Evolutionary conservation across 305 asterid genomes (phyloP).

Genomic region (Fraxinus sp.): DNA sequence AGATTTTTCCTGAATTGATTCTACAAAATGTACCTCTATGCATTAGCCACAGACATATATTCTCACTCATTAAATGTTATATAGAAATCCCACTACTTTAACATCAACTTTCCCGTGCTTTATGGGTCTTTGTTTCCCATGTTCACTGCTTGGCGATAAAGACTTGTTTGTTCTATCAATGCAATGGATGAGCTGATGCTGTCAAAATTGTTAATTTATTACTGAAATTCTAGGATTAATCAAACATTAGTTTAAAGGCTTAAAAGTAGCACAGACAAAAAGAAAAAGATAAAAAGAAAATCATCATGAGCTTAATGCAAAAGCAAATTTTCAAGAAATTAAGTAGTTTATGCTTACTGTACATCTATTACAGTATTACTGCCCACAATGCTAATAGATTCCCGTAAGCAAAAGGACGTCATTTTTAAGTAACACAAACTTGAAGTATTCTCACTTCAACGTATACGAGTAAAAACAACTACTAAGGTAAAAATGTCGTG

Average conservation of each 20-base stretch:
- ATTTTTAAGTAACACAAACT: not conserved
- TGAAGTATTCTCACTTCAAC: not conserved
- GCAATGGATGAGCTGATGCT: constrained; percentile 25
- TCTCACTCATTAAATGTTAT: not conserved
- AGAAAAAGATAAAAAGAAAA: not conserved
- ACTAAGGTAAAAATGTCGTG: not conserved
- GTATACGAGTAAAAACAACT: not conserved
- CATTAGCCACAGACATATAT: not conserved
- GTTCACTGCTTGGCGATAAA: constrained; percentile 39
- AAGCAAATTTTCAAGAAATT: not conserved
- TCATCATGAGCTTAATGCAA: constrained; percentile 3
- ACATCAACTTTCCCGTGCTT: constrained; percentile 61
- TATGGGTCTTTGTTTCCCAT: constrained; percentile 81
- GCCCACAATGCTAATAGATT: not conserved
- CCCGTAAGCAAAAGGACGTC: not conserved
- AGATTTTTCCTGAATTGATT: not conserved
- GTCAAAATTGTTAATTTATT: constrained; percentile 19
- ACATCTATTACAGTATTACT: not conserved
- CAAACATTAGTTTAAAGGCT: constrained; percentile 18
- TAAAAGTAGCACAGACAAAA: not conserved
- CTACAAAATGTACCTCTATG: not conserved
- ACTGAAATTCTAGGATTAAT: constrained; percentile 26
- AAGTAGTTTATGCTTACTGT: not conserved
- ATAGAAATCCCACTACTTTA: constrained; percentile 28
- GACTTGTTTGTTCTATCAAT: constrained; percentile 33